Evolutionary conservation across 148 eudicot genomes (phyloP).

Genomic region (Rhododendron williamsianum): DNA sequence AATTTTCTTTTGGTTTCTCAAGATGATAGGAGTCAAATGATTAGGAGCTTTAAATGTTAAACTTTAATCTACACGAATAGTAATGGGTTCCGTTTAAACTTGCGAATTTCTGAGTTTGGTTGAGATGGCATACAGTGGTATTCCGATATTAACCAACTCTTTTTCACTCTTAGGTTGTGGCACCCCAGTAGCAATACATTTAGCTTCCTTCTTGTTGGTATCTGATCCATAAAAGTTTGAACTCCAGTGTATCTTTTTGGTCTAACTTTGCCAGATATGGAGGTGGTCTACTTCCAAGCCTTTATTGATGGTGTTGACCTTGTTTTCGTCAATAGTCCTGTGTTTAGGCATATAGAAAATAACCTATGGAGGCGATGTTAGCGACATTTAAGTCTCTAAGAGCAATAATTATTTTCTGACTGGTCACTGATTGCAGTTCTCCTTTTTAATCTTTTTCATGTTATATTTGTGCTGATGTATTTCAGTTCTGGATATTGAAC

Average conservation of each 20-base stretch:
- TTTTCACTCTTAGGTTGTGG: no score
- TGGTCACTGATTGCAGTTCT: not conserved
- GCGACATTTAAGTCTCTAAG: not conserved
- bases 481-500: not conserved
- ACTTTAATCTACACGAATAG: no score
- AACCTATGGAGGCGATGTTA: conserved; percentile 51
- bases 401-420: not conserved
- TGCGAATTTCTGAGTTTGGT: no score
- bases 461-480: not conserved
- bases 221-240: not conserved
- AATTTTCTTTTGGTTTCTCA: no score
- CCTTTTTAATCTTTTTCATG: not conserved
- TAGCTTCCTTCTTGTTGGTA: not conserved
- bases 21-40: no score
- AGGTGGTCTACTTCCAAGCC: conserved; percentile 76
- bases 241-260: not conserved
- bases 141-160: no score
- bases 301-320: conserved; percentile 92
- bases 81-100: no score
- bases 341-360: conserved; percentile 48
- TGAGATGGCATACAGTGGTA: no score
- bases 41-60: no score
- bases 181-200: not conserved
- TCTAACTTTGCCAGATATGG: conserved; percentile 62
- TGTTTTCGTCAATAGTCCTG: conserved; percentile 70